phyloP scores from a whole-genome alignment of 805 yeast genomes.

The Ogataea nakhonphanomensis region DNA sequence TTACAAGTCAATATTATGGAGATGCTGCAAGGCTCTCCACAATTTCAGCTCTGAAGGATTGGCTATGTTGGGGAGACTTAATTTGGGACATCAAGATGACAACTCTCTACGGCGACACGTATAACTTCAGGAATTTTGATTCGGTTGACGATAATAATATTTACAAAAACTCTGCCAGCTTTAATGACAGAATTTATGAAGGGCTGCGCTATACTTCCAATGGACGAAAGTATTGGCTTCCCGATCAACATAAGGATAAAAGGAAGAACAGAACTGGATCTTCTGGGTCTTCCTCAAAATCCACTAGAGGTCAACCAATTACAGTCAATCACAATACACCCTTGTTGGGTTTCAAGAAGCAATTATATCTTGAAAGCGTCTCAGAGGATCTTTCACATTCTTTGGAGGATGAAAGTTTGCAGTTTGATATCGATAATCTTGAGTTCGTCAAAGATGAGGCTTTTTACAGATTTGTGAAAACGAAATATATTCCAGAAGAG shows the following conservation, averaged over 20 bases:
- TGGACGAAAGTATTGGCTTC: slow-evolving; percentile 84
- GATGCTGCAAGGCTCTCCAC: slow-evolving; percentile 65
- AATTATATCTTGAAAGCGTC: slow-evolving; percentile 9
- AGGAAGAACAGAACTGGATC: slow-evolving; percentile 4
- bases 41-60: slow-evolving; percentile 67
- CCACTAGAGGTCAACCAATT: slow-evolving; percentile 5
- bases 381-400: slow-evolving; percentile 2
- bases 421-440: slow-evolving; percentile 2
- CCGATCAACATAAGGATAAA: slow-evolving; percentile 7
- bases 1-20: slow-evolving; percentile 56
- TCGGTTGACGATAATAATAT: slow-evolving; percentile 48
- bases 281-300: slow-evolving; percentile 15
- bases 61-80: slow-evolving; percentile 73
- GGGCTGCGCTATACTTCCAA: slow-evolving; percentile 80
- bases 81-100: slow-evolving; percentile 72
- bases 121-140: slow-evolving; percentile 81
- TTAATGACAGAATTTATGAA: slow-evolving; percentile 65
- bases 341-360: slow-evolving; percentile 9
- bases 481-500: slow-evolving; percentile 33
- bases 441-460: slow-evolving; percentile 36
- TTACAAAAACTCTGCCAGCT: slow-evolving; percentile 36
- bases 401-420: neutral
- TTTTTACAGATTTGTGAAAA: slow-evolving; percentile 33
- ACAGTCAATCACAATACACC: slow-evolving; percentile 14
- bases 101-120: slow-evolving; percentile 62